Conservation (phyloP, 1,284 basidiomycete species). For the Fomitopsis pinicola region DNA sequence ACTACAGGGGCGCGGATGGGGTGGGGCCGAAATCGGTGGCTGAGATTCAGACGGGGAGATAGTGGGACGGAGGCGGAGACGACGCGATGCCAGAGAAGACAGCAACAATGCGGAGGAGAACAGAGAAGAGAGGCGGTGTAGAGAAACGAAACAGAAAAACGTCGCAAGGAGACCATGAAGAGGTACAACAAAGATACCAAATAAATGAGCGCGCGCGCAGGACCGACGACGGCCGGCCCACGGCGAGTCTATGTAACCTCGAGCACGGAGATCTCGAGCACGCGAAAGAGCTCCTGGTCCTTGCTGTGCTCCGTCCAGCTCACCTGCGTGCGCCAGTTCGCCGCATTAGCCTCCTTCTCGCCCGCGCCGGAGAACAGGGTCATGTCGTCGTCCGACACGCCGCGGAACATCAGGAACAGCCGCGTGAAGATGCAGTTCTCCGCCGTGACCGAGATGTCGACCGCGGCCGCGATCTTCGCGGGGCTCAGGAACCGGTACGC, state of each 20-base stretch:
- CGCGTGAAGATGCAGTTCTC: slow-evolving; percentile 80
- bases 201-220: not conserved
- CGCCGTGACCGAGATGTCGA: slow-evolving; percentile 75
- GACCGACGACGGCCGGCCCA: not conserved
- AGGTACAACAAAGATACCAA: not conserved
- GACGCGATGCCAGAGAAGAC: not conserved
- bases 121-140: not conserved
- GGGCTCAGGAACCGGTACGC: slow-evolving; percentile 82
- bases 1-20: slow-evolving; percentile 15
- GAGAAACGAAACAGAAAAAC: not conserved
- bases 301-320: slow-evolving; percentile 76
- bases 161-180: not conserved
- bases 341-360: slow-evolving; percentile 75
- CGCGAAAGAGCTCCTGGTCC: slow-evolving; percentile 64
- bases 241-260: slow-evolving; percentile 44
- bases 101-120: not conserved
- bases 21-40: not conserved
- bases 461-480: slow-evolving; percentile 70
- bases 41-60: not conserved
- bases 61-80: not conserved
- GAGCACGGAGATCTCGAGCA: slow-evolving; percentile 72
- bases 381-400: slow-evolving; percentile 74
- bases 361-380: slow-evolving; percentile 68
- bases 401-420: slow-evolving; percentile 78
- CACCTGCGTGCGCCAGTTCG: slow-evolving; percentile 74